Base-by-base conservation (phyloP, 257 asterid species). In the Nicotiana attenuata region DNA sequence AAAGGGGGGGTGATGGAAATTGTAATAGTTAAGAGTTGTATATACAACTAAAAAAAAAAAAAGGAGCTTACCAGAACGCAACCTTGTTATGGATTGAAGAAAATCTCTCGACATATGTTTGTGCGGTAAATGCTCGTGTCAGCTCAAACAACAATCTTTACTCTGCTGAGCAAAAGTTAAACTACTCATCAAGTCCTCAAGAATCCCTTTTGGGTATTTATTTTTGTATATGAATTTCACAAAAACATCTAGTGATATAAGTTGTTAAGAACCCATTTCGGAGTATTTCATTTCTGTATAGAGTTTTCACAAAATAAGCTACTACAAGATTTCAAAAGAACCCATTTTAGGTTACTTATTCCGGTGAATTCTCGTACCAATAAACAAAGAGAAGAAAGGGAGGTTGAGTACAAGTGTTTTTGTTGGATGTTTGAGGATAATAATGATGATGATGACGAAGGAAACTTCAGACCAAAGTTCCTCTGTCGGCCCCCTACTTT, bases 31-130 rank as follows among this genome's bases (percentile, higher is more conserved):
- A 83, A 50, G 33, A 11, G 9, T n/a, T 38, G 29, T 38, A 10
- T 26, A n/a, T 4, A 15, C 81, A 86, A 83, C 60, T 50, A 28
- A 28, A 28, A 28, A 55, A 28, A 28, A 28, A 28, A 55, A 45
- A 69, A 76, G 87, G 78, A 66, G 82, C 38, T 87, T 78, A 93
- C 96, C 93, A 52, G 84, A 65, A 80, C 83, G 84, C 17, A 84
- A 63, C 86, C 88, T 82, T 22, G 89, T 55, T 28, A 81, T 75
- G 53, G 78, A 76, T 64, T 88, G 85, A 78, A 82, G 68, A 38
- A 67, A 84, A 84, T 19, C 75, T 65, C 89, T 85, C 14, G 89
- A 87, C 92, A 89, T 90, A 84, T 83, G 78, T 59, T 91, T 88
- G 81, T 20, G 9, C 8, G 10, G 10, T 1, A 16, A 55, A 16